Evolutionary conservation across 495 filamentous ascomycete species (phyloP).

Genomic region (Penicillium ochrochloron): DNA sequence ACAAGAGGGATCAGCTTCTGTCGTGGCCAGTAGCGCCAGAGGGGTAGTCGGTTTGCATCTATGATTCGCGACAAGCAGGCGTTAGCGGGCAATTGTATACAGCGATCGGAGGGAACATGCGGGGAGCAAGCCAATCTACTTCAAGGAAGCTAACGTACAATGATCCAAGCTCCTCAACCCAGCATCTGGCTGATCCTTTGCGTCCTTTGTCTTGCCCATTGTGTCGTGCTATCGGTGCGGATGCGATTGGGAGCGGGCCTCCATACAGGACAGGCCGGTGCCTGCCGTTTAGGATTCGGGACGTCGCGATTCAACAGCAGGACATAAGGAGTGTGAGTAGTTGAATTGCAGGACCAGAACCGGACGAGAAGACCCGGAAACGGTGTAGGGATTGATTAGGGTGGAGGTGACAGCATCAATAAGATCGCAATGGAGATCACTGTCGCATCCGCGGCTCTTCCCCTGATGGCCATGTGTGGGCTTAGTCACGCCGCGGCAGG

Average conservation of each 20-base stretch:
- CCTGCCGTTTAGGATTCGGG: slow-evolving; percentile 27
- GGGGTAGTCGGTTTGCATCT: slow-evolving; percentile 84
- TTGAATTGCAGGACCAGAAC: neutral
- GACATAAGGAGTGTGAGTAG: slow-evolving; percentile 20
- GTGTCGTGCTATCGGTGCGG: slow-evolving; percentile 33
- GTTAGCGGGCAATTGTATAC: slow-evolving; percentile 13
- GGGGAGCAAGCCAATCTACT: neutral
- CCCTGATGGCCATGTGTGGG: slow-evolving; percentile 32
- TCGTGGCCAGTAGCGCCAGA: slow-evolving; percentile 87
- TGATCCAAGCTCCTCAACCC: slow-evolving; percentile 75
- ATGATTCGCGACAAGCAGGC: slow-evolving; percentile 16
- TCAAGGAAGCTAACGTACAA: slow-evolving; percentile 56
- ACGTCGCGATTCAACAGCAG: slow-evolving; percentile 19
- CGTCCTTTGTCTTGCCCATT: slow-evolving; percentile 38
- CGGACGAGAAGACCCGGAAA: slow-evolving; percentile 4
- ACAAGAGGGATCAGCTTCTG: slow-evolving; percentile 83
- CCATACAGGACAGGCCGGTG: slow-evolving; percentile 35
- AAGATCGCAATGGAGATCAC: slow-evolving; percentile 13
- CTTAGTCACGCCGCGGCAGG: slow-evolving; percentile 26
- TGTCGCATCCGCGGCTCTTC: slow-evolving; percentile 27
- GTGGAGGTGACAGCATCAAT: neutral
- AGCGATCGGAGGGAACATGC: neutral
- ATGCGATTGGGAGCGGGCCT: slow-evolving; percentile 24
- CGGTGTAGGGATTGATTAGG: slow-evolving; percentile 10
- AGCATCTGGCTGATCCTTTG: slow-evolving; percentile 62